A percentile compares a stretch with the other conserved stretches of the same genome.
phyloP scores from a whole-genome alignment of 108 stramenopile genomes.

The Pseudonitzschia multiseries region DNA sequence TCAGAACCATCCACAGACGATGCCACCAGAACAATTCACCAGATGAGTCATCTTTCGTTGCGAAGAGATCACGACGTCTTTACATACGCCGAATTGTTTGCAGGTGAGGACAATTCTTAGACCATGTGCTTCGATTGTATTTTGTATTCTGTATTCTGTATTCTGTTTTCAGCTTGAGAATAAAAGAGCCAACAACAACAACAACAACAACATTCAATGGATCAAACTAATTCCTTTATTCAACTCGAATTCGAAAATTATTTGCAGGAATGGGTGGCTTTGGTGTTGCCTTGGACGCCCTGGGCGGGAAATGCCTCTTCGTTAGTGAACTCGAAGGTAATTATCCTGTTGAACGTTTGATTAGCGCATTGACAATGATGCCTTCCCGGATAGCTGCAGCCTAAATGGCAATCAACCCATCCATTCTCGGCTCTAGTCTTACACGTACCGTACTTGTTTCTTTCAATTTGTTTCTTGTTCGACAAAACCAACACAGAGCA shows the following conservation, averaged over 20 bases:
- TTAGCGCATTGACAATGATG: too few relatives aligned
- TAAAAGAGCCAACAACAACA: too few relatives aligned
- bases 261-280: conserved; percentile 80
- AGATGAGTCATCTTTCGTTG: conserved; percentile 2
- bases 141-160: too few relatives aligned
- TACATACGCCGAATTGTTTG: conserved; percentile 65
- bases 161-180: too few relatives aligned
- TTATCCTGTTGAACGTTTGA: neutral
- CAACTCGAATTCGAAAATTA: too few relatives aligned
- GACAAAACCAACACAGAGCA: conserved; percentile 9
- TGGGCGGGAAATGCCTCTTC: conserved; percentile 78
- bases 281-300: conserved; percentile 73
- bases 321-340: conserved; percentile 60
- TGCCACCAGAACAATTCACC: neutral
- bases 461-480: neutral
- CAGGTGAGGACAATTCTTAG: conserved; percentile 25
- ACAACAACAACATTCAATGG: too few relatives aligned
- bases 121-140: neutral
- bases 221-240: too few relatives aligned
- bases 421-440: too few relatives aligned
- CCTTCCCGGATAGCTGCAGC: too few relatives aligned
- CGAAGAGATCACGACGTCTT: conserved; percentile 33
- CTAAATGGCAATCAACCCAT: too few relatives aligned
- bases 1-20: neutral
- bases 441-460: neutral